Evolutionary conservation across 2,329 filamentous ascomycete genomes (phyloP).

Genomic region (Epichloe gansuensis): DNA sequence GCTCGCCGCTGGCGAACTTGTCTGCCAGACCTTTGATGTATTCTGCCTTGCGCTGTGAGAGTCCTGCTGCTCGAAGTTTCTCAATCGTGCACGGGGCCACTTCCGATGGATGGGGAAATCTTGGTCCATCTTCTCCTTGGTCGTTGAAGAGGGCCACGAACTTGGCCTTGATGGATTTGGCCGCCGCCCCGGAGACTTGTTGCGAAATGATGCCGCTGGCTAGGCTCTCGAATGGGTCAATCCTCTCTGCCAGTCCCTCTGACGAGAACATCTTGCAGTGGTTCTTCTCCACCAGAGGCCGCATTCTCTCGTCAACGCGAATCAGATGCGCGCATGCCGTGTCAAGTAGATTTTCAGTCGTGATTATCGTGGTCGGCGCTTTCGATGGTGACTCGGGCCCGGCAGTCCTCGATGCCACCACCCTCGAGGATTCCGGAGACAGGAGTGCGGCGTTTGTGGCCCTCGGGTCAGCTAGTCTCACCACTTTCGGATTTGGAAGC

Average conservation of each 20-base stretch:
- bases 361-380: constrained; percentile 26
- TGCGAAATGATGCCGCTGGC: constrained; percentile 86
- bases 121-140: constrained; percentile 17
- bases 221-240: constrained; percentile 80
- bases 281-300: constrained; percentile 58
- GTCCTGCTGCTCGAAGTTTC: constrained; percentile 66
- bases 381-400: constrained; percentile 31
- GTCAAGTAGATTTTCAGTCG: constrained; percentile 60
- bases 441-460: constrained; percentile 56
- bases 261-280: constrained; percentile 70
- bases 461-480: constrained; percentile 49
- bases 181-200: constrained; percentile 88
- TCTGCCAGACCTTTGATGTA: constrained; percentile 78
- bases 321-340: constrained; percentile 66
- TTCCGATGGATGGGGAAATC: constrained; percentile 65
- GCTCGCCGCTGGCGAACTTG: constrained; percentile 63
- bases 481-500: constrained; percentile 27
- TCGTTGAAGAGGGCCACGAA: constrained; percentile 62
- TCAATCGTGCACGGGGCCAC: constrained; percentile 53
- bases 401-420: constrained; percentile 40
- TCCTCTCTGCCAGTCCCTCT: constrained; percentile 66
- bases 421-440: constrained; percentile 55
- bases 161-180: constrained; percentile 74
- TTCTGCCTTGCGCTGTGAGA: constrained; percentile 91
- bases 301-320: constrained; percentile 57